Evolutionary conservation across 2,329 filamentous ascomycete species (phyloP).

Genomic region (Tolypocladium ophioglossoides): DNA sequence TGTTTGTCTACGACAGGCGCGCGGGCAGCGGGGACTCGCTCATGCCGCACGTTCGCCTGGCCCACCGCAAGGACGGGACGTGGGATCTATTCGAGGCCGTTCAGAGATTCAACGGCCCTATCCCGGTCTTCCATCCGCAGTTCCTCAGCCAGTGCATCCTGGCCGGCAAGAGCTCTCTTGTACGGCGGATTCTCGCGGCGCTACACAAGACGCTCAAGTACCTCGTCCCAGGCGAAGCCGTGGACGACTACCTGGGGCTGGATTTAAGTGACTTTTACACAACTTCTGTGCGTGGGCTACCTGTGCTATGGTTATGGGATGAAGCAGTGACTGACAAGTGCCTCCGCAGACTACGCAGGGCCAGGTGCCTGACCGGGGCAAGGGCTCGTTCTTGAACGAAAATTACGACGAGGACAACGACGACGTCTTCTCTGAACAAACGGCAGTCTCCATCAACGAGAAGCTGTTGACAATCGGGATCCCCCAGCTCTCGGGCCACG

Average conservation of each 20-base stretch:
- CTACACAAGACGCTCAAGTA: conserved; percentile 73
- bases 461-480: conserved; percentile 66
- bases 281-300: background rate
- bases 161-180: conserved; percentile 61
- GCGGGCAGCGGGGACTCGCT: conserved; percentile 54
- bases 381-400: conserved; percentile 26
- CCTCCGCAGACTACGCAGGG: background rate
- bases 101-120: conserved; percentile 71
- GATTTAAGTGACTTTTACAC: conserved; percentile 1
- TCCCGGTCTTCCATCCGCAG: conserved; percentile 88
- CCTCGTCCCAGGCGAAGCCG: conserved; percentile 65
- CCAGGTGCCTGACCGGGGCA: conserved; percentile 15
- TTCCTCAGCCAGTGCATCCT: conserved; percentile 81
- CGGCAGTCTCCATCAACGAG: conserved; percentile 61
- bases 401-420: conserved; percentile 44
- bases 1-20: conserved; percentile 75
- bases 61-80: conserved; percentile 35
- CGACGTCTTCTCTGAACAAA: conserved; percentile 58
- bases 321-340: background rate
- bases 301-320: too few relatives aligned
- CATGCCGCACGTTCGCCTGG: conserved; percentile 39
- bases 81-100: conserved; percentile 74
- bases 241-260: conserved; percentile 66
- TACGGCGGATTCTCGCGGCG: conserved; percentile 61
- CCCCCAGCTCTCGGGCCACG: conserved; percentile 69